Evolutionary conservation across 78 protist species (phyloP), one percentile per base, ranked within the genome.

Genomic region (Dictyostelium brefeldianum): DNA sequence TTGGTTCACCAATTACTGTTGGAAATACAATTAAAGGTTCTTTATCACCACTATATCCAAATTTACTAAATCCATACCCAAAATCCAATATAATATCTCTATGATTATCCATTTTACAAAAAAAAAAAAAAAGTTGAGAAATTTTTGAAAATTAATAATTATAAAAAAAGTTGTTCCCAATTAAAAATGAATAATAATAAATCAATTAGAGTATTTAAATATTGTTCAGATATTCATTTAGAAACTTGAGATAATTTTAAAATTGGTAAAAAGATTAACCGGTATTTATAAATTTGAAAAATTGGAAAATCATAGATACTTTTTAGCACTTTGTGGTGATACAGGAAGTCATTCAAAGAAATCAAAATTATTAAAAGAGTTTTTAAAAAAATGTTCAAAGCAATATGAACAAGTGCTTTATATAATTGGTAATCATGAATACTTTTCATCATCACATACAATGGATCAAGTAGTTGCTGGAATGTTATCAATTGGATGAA

Each of bases 171-270:
- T n/a, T n/a, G n/a, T n/a, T n/a, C n/a, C n/a, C n/a, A n/a, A n/a
- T n/a, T n/a, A n/a, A n/a, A n/a, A n/a, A n/a, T n/a, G n/a, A n/a
- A n/a, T n/a, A n/a, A n/a, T n/a, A n/a, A n/a, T n/a, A n/a, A n/a
- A n/a, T n/a, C n/a, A 67, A 67, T 17, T 31, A 83, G 91, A 54
- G 56, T 83, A 53, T 71, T 83, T 43, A 83, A 22, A 71, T 83
- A 83, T 83, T 17, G 54, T 14, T 71, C 81, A 14, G 91, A 83
- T 71, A 62, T 83, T 4, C 91, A 83, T 54, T 71, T 83, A 36
- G 91, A 83, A 25, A 83, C 71, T 80, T 41, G 65, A 50, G 51
- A 69, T 36, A 3, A n/a, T 71, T 43, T 71, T 41, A 6, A 70
- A 53, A 51, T 6, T 5, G 9, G 27, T 78, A 20, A 10, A 20